Base-by-base conservation (phyloP, 2,329 filamentous ascomycete species). In the Paracoccidioides brasiliensis region DNA sequence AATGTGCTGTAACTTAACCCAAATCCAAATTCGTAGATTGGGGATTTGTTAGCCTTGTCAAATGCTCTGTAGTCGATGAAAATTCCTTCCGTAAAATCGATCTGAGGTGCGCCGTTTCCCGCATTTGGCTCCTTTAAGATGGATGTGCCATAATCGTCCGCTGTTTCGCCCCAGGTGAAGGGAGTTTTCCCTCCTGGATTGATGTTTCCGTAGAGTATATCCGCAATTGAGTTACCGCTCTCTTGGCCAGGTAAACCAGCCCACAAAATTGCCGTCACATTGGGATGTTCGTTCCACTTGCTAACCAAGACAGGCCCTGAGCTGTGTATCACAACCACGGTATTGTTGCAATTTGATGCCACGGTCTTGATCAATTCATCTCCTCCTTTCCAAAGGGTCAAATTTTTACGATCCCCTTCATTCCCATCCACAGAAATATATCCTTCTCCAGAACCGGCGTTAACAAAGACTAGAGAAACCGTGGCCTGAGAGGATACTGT, bases 301-400 rank as follows among this genome's bases (percentile, higher is more conserved):
- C 83, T 81, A 30, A 96, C 72, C 0, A 94, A 73, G 4, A 94
- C 86, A 0, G 90, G 82, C 0, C 90, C 90, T 3, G 84, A 81
- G 1, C 86, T 89, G 74, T 97, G 91, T 57, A 97, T 85, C 56
- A 96, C 82, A 14, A 97, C 88, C 57, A 97, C 85, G 10, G 90
- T 95, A 78, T 96, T 95, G 74, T 85, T 83, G 76, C 85, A 90
- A 59, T 82, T 67, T 6, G 82, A 77, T 0, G 88, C 83, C 9
- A 95, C 88, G 50, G 86, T 89, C 70, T 86, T 80, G 71, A 97
- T 86, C 55, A 97, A 73, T 0, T 79, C 77, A 54, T 97, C 89
- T 43, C 88, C 90, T 57, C 83, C 79, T 58, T 84, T 78, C 91
- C 91, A 97, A 0, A 95, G 76, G 0, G 90, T 95, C 41, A 98